Evolutionary conservation across 164 flowering plant genomes (phyloP).

Genomic region (grape (Vitis vinifera)): ASM3070453v1 NC_081822.1:9544001-9544500

Average conservation of each 20-base stretch:
- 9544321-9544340: conserved; percentile 43
- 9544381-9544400: conserved; percentile 41
- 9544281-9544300: conserved; percentile 57
- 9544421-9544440: conserved; percentile 55
- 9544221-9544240: conserved; percentile 36
- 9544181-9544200: conserved; percentile 62
- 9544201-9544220: conserved; percentile 36
- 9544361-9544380: conserved; percentile 45
- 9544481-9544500: conserved; percentile 73
- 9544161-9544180: conserved; percentile 47
- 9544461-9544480: conserved; percentile 44
- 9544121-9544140: conserved; percentile 57
- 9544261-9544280: conserved; percentile 69
- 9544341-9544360: conserved; percentile 76
- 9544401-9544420: conserved; percentile 53
- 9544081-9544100: conserved; percentile 37
- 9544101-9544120: conserved; percentile 77
- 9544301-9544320: conserved; percentile 46
- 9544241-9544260: conserved; percentile 49
- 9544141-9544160: conserved; percentile 16
- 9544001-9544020: conserved; percentile 62
- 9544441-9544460: conserved; percentile 52
- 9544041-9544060: conserved; percentile 41
- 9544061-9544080: conserved; percentile 43
- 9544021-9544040: conserved; percentile 56